These are phyloP conservation scores for Tylopilus sp. DNA, from an alignment of 768 basidiomycete genomes.

Conservation along the genomic window DNA sequence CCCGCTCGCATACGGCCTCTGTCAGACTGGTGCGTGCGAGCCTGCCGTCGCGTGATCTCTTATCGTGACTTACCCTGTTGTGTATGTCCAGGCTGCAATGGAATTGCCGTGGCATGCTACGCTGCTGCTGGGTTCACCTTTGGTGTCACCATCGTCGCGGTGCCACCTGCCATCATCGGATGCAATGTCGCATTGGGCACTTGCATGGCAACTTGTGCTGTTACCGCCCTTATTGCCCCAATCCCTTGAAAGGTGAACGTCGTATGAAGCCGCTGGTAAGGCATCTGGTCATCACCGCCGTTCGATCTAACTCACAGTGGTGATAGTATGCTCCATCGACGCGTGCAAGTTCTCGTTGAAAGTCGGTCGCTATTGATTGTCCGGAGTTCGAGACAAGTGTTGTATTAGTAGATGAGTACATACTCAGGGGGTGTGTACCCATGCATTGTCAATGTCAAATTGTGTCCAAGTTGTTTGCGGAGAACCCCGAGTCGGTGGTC, in stretches of 20 bases:
- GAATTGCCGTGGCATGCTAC: slow-evolving; percentile 21
- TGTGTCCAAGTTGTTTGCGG: background rate
- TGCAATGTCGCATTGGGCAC: slow-evolving; percentile 24
- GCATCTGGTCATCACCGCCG: background rate
- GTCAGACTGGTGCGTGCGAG: slow-evolving; percentile 21
- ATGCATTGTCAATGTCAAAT: background rate
- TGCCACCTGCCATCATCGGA: slow-evolving; percentile 18
- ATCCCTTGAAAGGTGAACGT: slow-evolving; percentile 23
- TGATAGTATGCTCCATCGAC: background rate
- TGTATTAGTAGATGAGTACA: background rate
- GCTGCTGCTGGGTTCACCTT: slow-evolving; percentile 23
- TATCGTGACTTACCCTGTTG: background rate
- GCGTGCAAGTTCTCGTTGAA: background rate
- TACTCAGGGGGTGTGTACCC: background rate
- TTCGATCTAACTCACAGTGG: background rate
- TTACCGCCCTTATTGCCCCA: slow-evolving; percentile 18
- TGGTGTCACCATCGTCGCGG: slow-evolving; percentile 19
- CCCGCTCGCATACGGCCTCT: slow-evolving; percentile 18
- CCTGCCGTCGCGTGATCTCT: no score
- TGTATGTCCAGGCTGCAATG: slow-evolving; percentile 29
- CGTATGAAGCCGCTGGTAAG: no score
- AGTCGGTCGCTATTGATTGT: background rate
- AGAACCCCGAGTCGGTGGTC: slow-evolving; percentile 2
- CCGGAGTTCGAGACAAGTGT: background rate
- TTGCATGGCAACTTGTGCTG: slow-evolving; percentile 26